Percentiles rank a stretch among this genome's conserved stretches.
Conservation (phyloP, 768 basidiomycete species). For the Naganishia randhawae region DNA sequence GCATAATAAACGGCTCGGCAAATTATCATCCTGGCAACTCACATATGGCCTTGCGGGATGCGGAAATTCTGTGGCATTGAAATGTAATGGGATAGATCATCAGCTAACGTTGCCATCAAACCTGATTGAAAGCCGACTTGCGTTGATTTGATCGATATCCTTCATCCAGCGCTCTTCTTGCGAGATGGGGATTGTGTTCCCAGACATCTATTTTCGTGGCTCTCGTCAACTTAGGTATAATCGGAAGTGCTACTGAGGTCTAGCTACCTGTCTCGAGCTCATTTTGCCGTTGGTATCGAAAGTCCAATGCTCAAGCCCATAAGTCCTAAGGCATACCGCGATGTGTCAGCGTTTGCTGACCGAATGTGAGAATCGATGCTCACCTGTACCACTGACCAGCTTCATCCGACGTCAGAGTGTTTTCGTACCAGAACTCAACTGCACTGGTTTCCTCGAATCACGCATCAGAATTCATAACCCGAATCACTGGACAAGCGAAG, state of each 20-base stretch:
- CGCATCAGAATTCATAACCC: neutral
- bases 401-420: constrained; percentile 35
- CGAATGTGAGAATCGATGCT: neutral
- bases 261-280: constrained; percentile 55
- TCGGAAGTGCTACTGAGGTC: constrained; percentile 53
- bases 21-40: neutral
- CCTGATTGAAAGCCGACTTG: constrained; percentile 7
- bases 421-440: constrained; percentile 56
- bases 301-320: constrained; percentile 58
- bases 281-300: constrained; percentile 58
- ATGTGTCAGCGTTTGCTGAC: no score
- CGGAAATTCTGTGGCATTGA: neutral
- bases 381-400: constrained; percentile 34
- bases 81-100: neutral
- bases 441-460: constrained; percentile 46
- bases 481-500: neutral
- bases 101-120: neutral
- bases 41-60: constrained; percentile 16
- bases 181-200: constrained; percentile 53
- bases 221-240: neutral
- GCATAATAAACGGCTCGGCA: neutral
- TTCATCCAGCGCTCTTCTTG: constrained; percentile 59
- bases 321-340: constrained; percentile 28
- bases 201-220: constrained; percentile 39
- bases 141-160: constrained; percentile 45